Evolutionary conservation across 371 early-diverging fungal genomes (phyloP).

Genomic region (Chytridium lagenaria): DNA sequence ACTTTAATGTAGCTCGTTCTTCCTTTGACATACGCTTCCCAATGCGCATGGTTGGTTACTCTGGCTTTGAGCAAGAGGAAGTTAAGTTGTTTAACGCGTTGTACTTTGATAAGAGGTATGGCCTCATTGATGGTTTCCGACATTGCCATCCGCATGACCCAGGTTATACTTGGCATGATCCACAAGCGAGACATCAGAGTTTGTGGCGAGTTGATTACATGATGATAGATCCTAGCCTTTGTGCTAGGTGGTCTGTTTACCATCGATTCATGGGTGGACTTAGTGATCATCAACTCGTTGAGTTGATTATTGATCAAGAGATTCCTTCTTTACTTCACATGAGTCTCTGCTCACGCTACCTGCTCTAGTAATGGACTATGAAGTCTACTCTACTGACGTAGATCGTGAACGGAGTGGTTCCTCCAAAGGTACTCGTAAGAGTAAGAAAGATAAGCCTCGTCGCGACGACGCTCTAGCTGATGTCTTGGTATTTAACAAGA

Average conservation of each 20-base stretch:
- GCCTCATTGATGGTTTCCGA: conserved; percentile 16
- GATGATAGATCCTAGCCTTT: no score
- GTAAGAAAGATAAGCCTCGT: neutral
- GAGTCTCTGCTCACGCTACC: no score
- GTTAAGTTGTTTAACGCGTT: neutral
- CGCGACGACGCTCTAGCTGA: neutral
- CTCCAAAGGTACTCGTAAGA: neutral
- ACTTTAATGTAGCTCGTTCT: conserved; percentile 25
- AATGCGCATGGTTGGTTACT: neutral
- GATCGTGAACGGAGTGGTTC: neutral
- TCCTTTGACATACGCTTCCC: conserved; percentile 1
- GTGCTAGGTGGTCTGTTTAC: no score
- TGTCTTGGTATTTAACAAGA: neutral
- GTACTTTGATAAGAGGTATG: neutral
- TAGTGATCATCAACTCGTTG: no score
- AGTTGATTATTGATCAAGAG: no score
- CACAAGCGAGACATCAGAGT: no score
- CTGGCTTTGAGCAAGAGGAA: conserved; percentile 25
- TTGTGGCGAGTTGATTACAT: no score
- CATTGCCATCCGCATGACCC: conserved; percentile 16
- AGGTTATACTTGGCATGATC: no score
- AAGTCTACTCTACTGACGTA: no score
- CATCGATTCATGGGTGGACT: no score
- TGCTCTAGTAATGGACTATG: neutral
- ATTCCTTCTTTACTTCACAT: no score